A percentile compares a stretch with the other conserved stretches of the same genome.
phyloP scores from a whole-genome alignment of 495 filamentous ascomycete species.

The Podospora anserina region DNA sequence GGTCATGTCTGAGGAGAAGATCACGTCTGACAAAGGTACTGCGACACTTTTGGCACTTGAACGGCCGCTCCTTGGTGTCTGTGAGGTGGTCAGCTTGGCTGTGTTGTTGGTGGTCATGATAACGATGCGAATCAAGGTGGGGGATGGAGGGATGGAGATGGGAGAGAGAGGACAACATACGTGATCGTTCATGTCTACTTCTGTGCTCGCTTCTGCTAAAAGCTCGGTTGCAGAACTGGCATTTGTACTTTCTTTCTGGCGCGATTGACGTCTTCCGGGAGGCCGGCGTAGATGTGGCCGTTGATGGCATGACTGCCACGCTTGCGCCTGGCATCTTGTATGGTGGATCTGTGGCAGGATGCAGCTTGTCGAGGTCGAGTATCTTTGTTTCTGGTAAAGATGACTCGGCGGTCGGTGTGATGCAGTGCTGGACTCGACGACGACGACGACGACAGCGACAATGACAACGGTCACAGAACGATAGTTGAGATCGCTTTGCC shows the following conservation, averaged over 20 bases:
- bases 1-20: slow-evolving; percentile 92
- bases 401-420: slow-evolving; percentile 20
- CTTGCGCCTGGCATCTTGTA: slow-evolving; percentile 62
- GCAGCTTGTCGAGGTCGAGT: slow-evolving; percentile 21
- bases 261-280: slow-evolving; percentile 59
- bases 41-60: slow-evolving; percentile 96
- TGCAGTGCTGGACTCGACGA: background rate
- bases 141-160: background rate
- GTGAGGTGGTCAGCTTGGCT: slow-evolving; percentile 22
- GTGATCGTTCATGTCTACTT: slow-evolving; percentile 93
- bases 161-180: slow-evolving; percentile 60
- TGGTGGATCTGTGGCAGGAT: slow-evolving; percentile 17
- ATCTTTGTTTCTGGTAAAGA: background rate
- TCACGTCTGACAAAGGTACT: slow-evolving; percentile 98
- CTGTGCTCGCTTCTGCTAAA: slow-evolving; percentile 97
- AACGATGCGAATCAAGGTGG: background rate
- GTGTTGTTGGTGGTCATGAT: too few relatives aligned
- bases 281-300: slow-evolving; percentile 58
- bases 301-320: slow-evolving; percentile 56
- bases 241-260: slow-evolving; percentile 97
- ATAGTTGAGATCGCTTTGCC: slow-evolving; percentile 48
- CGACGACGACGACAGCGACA: slow-evolving; percentile 34
- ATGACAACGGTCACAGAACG: slow-evolving; percentile 42
- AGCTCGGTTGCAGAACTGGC: slow-evolving; percentile 95
- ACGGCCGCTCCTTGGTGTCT: slow-evolving; percentile 99